Evolutionary conservation across 805 yeast genomes (phyloP).

Genomic region (Starmerella potacharoeniae): DNA sequence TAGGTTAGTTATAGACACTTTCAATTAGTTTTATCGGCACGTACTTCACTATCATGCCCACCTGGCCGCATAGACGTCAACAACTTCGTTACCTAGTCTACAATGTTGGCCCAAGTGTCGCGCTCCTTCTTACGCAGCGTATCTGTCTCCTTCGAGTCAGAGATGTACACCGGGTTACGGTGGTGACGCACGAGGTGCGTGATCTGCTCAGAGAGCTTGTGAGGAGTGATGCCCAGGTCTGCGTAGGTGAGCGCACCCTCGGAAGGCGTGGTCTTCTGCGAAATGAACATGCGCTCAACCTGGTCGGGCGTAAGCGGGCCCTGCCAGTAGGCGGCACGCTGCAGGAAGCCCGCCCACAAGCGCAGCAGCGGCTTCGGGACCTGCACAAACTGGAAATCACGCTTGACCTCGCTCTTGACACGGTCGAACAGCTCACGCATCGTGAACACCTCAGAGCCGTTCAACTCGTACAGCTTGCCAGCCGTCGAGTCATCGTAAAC

Average conservation of each 20-base stretch:
- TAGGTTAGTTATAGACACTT: no score
- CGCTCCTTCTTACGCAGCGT: constrained; percentile 23
- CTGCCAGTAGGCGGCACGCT: constrained; percentile 37
- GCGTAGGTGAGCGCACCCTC: constrained; percentile 49
- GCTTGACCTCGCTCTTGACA: constrained; percentile 50
- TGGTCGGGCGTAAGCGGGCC: constrained; percentile 53
- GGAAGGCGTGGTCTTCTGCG: constrained; percentile 47
- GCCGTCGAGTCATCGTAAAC: constrained; percentile 71
- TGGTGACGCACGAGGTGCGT: constrained; percentile 23
- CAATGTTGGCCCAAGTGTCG: constrained; percentile 24
- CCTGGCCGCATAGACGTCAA: neutral
- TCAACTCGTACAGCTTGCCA: constrained; percentile 64
- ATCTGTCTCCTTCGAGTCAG: constrained; percentile 24
- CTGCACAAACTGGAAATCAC: constrained; percentile 32
- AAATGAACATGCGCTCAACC: constrained; percentile 57
- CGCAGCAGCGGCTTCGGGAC: constrained; percentile 34
- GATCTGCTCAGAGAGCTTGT: constrained; percentile 38
- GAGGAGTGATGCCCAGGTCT: constrained; percentile 60
- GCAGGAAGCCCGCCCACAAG: constrained; percentile 29
- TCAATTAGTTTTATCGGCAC: no score
- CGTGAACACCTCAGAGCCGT: constrained; percentile 57
- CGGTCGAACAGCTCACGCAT: constrained; percentile 55
- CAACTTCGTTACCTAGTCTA: constrained; percentile 13
- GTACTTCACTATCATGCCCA: neutral
- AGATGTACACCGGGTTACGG: constrained; percentile 24